Evolutionary conservation across 306 rosid genomes (phyloP).

Genomic region (Lathyrus tuberosus): DNA sequence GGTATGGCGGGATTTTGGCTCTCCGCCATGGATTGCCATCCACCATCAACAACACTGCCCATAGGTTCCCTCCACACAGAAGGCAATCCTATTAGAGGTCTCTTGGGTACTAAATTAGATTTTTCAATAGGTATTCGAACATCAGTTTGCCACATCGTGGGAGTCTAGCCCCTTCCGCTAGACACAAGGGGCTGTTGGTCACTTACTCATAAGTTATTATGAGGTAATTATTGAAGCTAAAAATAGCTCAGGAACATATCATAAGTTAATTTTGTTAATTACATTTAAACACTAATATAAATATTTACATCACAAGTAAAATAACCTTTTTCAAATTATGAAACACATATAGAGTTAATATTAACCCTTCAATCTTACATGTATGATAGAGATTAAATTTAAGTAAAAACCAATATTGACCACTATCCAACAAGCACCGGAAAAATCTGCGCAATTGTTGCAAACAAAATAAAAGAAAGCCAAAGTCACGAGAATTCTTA

Average conservation of each 20-base stretch:
- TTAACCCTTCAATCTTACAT: slow-evolving; percentile 7
- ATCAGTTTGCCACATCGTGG: too few species aligned
- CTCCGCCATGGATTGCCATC: too few species aligned
- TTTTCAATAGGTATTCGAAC: too few species aligned
- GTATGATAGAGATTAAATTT: neutral
- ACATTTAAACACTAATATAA: neutral
- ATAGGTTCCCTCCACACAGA: too few species aligned
- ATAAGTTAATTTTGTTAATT: neutral
- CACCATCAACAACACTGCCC: too few species aligned
- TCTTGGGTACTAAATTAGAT: too few species aligned
- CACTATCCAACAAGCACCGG: slow-evolving; percentile 6
- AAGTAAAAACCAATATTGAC: slow-evolving; percentile 2
- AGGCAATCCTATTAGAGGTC: too few species aligned
- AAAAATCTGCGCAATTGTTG: neutral
- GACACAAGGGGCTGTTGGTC: too few species aligned
- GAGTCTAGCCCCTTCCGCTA: too few species aligned
- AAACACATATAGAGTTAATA: neutral
- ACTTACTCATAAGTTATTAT: neutral
- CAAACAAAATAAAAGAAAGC: slow-evolving; percentile 17
- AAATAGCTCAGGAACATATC: neutral
- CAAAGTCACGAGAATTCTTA: slow-evolving; percentile 11
- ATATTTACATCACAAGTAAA: neutral
- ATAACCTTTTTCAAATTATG: neutral
- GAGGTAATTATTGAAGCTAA: neutral
- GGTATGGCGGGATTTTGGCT: too few species aligned